Base-by-base conservation (phyloP, 2,329 filamentous ascomycete genomes). In the Didymella glomerata region DNA sequence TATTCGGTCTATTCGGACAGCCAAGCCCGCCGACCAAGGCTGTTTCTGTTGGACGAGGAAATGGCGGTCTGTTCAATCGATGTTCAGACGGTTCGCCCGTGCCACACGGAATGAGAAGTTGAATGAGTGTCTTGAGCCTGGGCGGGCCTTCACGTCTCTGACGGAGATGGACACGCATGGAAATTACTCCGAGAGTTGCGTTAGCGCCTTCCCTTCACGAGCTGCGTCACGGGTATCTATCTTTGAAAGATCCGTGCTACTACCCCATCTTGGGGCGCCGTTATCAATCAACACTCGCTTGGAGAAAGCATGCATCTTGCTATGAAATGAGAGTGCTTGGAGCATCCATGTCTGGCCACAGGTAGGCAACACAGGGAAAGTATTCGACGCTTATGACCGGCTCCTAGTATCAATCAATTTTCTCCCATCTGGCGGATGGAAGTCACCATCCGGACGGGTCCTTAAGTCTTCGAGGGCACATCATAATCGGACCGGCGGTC, bases 111-210 rank as follows among this genome's bases (percentile, higher is more conserved):
- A 47, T 18, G 34, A 18, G 2, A 47, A 40, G 25, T 46, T 46
- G 20, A 41, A 41, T 25, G 18, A 41, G 8, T n/a, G 13, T 32
- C 18, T 24, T 24, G 28, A 49, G 40, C n/a, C 30, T 54, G 50
- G 38, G 40, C 50, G 41, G 11, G 22, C n/a, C 14, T 41, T 7
- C 13, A 14, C 3, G 6, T 22, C 27, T 22, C 9, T 10, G 11
- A 30, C 20, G n/a, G 46, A 38, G 14, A 30, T 53, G n/a, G 40
- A 45, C 49, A 51, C 22, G 38, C 46, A 42, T 54, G 54, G 51
- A 47, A 45, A 22, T 38, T 36, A 40, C 48, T 48, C 51, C 49
- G 53, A 58, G n/a, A 13, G 27, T 18, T 44, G 41, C 32, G 4
- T 45, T 57, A 54, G 54, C 42, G 18, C 24, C 14, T 44, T 18